Conservation (phyloP, 1,284 basidiomycete genomes). For the Sporisorium graminicola region DNA sequence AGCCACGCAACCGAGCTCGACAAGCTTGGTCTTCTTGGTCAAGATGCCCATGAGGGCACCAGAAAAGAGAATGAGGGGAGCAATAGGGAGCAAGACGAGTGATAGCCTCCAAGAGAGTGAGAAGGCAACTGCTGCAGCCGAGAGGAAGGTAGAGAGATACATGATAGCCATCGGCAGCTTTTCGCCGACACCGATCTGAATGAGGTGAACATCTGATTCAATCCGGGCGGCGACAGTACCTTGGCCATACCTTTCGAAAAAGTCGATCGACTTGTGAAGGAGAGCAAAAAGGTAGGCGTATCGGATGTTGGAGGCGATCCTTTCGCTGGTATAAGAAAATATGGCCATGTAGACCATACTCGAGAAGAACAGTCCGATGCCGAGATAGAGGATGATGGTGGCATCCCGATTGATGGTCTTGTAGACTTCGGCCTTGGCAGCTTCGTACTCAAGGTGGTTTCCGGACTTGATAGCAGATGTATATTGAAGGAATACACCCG, state of each 20-base stretch:
- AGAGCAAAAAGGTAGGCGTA: constrained; percentile 9
- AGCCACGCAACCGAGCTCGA: constrained; percentile 11
- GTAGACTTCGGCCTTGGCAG: constrained; percentile 1
- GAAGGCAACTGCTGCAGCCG: constrained; percentile 6
- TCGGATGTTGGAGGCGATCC: constrained; percentile 12
- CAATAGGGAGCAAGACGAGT: constrained; percentile 12
- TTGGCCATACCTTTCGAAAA: constrained; percentile 13
- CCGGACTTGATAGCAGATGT: constrained; percentile 1
- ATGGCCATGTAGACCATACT: constrained; percentile 14
- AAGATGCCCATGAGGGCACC: constrained; percentile 2
- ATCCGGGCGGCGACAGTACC: constrained; percentile 12
- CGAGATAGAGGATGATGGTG: constrained; percentile 11
- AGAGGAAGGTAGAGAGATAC: constrained; percentile 14
- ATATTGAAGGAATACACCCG: constrained; percentile 9
- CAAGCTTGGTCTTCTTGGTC: constrained; percentile 7
- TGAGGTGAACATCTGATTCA: constrained; percentile 13
- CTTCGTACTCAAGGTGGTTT: background rate
- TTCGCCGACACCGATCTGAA: constrained; percentile 13
- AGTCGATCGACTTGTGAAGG: constrained; percentile 10
- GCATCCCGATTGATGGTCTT: constrained; percentile 13
- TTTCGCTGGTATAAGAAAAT: constrained; percentile 14
- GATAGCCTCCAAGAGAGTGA: constrained; percentile 10
- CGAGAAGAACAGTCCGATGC: constrained; percentile 10
- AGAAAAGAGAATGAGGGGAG: constrained; percentile 5
- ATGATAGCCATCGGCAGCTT: constrained; percentile 17